Conservation (phyloP, 1,284 basidiomycete genomes). For the Ceratobasidium sp. region DNA sequence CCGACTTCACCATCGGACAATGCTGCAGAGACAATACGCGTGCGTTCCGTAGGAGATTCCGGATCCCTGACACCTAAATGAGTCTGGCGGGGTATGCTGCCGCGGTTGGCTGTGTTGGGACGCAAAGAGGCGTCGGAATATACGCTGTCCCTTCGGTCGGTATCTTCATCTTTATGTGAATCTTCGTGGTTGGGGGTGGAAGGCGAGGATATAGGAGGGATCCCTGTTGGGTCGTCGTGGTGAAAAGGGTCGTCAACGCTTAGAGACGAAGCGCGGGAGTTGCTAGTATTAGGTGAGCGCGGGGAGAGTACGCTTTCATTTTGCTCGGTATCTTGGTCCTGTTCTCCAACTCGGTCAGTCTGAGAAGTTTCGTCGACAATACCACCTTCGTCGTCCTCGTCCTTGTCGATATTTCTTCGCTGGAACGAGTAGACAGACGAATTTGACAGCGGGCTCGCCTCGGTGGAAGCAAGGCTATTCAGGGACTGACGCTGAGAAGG, state of each 20-base stretch:
- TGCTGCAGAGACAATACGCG: conserved; percentile 36
- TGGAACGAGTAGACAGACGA: conserved; percentile 33
- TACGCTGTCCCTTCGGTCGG: conserved; percentile 9
- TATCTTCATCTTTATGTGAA: conserved; percentile 5
- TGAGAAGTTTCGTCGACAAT: background rate
- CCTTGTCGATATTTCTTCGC: background rate
- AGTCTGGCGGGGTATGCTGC: too few relatives aligned
- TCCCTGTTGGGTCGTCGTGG: conserved; percentile 30
- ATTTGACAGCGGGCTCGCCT: conserved; percentile 38
- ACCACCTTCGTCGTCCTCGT: background rate
- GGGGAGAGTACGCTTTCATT: background rate
- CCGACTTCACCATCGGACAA: conserved; percentile 71
- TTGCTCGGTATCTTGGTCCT: conserved; percentile 10
- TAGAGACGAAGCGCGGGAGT: conserved; percentile 37
- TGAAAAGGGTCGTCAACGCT: conserved; percentile 41
- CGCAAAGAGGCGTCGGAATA: conserved; percentile 8
- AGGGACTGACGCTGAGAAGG: conserved; percentile 40
- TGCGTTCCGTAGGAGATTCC: conserved; percentile 2
- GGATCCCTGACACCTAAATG: conserved; percentile 3
- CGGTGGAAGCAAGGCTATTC: conserved; percentile 39
- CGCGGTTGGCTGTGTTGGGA: too few relatives aligned
- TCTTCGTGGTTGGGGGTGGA: conserved; percentile 7
- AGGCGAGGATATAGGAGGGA: background rate
- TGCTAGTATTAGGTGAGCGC: conserved; percentile 11
- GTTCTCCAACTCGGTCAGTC: background rate